Percentiles rank a stretch among this genome's conserved stretches.
phyloP scores from a whole-genome alignment of 2,329 filamentous ascomycete genomes.

The Penicillium sp. region DNA sequence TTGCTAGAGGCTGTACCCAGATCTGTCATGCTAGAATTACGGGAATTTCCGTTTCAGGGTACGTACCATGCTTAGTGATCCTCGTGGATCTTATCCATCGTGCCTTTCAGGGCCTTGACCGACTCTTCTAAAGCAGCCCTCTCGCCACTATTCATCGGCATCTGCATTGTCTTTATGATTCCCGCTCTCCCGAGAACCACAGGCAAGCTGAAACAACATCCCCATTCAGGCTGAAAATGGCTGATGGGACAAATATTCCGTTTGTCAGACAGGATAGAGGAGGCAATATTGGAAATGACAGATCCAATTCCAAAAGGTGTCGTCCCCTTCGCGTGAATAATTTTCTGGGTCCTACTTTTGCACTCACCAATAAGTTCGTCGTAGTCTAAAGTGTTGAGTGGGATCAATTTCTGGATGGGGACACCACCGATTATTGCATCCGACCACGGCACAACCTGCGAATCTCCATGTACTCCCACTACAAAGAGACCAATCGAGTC shows the following conservation, averaged over 20 bases:
- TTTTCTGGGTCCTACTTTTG: slow-evolving; percentile 47
- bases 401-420: slow-evolving; percentile 38
- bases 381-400: slow-evolving; percentile 25
- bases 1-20: not conserved
- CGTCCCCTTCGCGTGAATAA: slow-evolving; percentile 52
- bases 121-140: not conserved
- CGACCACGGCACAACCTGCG: slow-evolving; percentile 51
- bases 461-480: slow-evolving; percentile 51
- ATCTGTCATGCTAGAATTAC: not conserved
- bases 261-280: slow-evolving; percentile 51
- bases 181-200: slow-evolving; percentile 50
- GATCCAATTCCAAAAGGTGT: slow-evolving; percentile 53
- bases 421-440: slow-evolving; percentile 44
- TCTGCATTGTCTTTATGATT: slow-evolving; percentile 37
- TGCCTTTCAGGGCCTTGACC: slow-evolving; percentile 1
- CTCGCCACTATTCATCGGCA: slow-evolving; percentile 21
- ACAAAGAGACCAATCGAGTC: slow-evolving; percentile 45
- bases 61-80: not conserved
- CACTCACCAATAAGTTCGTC: slow-evolving; percentile 45
- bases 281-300: slow-evolving; percentile 49
- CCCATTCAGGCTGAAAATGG: slow-evolving; percentile 48
- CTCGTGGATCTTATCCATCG: not conserved
- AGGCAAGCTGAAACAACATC: slow-evolving; percentile 52
- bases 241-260: slow-evolving; percentile 49
- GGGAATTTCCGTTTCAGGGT: too few relatives aligned